Evolutionary conservation across 306 rosid genomes (phyloP).

Genomic region (Ormosia emarginata): DNA sequence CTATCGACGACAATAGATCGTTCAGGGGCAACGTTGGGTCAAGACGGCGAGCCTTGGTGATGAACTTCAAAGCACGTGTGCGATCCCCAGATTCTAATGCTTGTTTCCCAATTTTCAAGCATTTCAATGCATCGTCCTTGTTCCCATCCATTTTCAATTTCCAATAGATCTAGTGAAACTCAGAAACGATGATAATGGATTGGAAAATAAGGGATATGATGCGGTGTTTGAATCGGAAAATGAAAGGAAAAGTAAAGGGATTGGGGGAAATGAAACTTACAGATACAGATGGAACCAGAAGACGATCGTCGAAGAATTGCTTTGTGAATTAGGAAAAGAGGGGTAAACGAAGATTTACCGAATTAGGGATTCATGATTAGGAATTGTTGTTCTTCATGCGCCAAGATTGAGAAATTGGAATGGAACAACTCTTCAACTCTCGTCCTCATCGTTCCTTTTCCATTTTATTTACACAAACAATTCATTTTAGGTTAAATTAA

Average conservation of each 20-base stretch:
- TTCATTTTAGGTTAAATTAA: too few relatives aligned
- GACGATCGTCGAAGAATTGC: too few relatives aligned
- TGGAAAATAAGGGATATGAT: too few relatives aligned
- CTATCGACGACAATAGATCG: conserved; percentile 45
- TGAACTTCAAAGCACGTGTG: conserved; percentile 65
- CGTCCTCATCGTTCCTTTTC: too few relatives aligned
- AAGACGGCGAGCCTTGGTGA: conserved; percentile 81
- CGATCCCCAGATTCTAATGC: conserved; percentile 78
- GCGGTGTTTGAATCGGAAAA: background rate
- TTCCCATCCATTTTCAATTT: conserved; percentile 71
- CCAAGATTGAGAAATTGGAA: too few relatives aligned
- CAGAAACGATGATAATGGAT: background rate
- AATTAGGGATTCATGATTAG: background rate
- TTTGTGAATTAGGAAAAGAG: too few relatives aligned
- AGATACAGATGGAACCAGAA: background rate
- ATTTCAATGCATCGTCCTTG: conserved; percentile 89
- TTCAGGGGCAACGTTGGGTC: conserved; percentile 67
- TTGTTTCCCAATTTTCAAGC: conserved; percentile 70
- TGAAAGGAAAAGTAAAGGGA: background rate
- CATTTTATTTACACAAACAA: too few relatives aligned
- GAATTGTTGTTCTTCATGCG: too few relatives aligned
- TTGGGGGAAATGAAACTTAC: background rate
- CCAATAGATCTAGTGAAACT: background rate
- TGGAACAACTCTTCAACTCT: too few relatives aligned
- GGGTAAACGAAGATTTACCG: too few relatives aligned